Evolutionary conservation across 1,139 yeast species (phyloP), one percentile per base, ranked within the genome.

Genomic region (Pichia sp.): DNA sequence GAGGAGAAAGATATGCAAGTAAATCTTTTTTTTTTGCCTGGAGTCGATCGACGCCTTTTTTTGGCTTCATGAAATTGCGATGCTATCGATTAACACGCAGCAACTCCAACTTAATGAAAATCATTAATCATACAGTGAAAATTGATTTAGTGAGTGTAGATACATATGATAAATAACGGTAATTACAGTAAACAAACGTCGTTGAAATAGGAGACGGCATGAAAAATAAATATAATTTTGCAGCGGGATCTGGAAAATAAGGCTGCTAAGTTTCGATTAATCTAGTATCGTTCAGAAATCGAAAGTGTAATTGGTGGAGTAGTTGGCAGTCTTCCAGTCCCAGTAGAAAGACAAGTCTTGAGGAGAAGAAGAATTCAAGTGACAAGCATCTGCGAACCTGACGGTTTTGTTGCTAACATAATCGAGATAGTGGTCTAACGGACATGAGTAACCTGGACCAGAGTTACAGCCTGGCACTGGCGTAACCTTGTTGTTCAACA

Each of bases 391-490:
- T 16, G 43, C 36, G 45, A 51, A 43, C 4, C 44, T 42, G 6
- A 29, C 40, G 10, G 34, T 42, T 9, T 20, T 51, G 34, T 33
- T 16, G 27, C 27, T 46, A 31, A 46, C 40, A n/a, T 31, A 30
- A 2, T n/a, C 24, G 29, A 46, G 31, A 31, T 51, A 40, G 3
- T 14, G 24, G 16, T 46, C 48, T 50, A 77, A 60, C n/a, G 71
- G 64, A 62, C 80, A 75, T 6, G 76, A 70, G 61, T 72, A 79
- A 0, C 85, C 85, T 0, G 85, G 85, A 2, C 85, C 85, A 48
- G 63, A 60, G 50, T 69, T 66, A 61, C 84, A 78, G 30, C 62
- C 65, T 17, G 73, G 72, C 36, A 79, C 64, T 1, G 85, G 85
- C 43, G 76, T 67, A 4, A 81, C 84, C 1, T 84, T 80, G 58